Base-by-base conservation (phyloP, 2,329 filamentous ascomycete species). In the Penicillium crustosum region DNA sequence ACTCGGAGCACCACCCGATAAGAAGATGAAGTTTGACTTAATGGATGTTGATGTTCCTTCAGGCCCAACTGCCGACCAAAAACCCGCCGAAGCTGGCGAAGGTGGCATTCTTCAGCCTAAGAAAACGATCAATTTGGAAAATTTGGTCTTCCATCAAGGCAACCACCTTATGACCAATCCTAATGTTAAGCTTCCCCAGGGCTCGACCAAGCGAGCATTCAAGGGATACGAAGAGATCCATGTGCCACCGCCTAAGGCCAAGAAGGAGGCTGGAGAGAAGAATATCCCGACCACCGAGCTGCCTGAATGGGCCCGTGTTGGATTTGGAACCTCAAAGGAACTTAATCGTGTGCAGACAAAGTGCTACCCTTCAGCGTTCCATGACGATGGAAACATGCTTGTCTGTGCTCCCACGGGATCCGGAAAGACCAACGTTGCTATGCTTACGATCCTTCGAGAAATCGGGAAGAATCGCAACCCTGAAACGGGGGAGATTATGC, bases 131-230 rank as follows among this genome's bases (percentile, higher is more conserved):
- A 97, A 97, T 72, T 81, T 99, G 51, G 93, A 99, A 57, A 97
- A 97, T 68, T 85, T 99, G 35, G 85, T 97, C 39, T 99, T 99
- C 72, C 94, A 97, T 67, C 93, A 97, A 76, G 94, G 94, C 53
- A 99, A 97, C 69, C 94, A 99, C 79, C 83, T 99, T 43, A 99
- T 97, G 93, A 97, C 94, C n/a, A 99, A 99, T 68, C 90, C 92
- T 7, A 97, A 92, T 71, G 94, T 99, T 47, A 89, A 90, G 62
- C 82, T 99, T 21, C 94, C 94, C 0, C 91, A 96, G 72, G 94
- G 94, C 12, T 96, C 94, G 2, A 97, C 91, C 0, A 97, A 97
- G 75, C 86, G 92, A 48, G 91, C 90, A 0, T 97, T 97, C 79
- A 99, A 99, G 76, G 94, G 94, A 35, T 99, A 97, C 66, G 94